Evolutionary conservation across 2,329 filamentous ascomycete genomes (phyloP).

Genomic region (Zasmidium cellare): DNA sequence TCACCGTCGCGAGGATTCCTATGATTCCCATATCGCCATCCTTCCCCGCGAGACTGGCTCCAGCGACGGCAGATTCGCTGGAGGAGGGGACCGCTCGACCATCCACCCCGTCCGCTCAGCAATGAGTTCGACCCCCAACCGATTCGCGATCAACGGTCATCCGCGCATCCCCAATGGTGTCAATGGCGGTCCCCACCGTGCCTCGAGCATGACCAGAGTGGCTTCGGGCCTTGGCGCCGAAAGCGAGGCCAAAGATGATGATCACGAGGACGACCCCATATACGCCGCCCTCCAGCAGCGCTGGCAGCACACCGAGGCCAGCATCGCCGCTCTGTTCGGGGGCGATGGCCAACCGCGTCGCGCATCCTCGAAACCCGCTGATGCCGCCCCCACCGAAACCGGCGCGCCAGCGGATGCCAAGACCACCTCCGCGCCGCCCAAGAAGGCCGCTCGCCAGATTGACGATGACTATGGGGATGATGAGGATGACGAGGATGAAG

Average conservation of each 20-base stretch:
- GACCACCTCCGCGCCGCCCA: conserved; percentile 55
- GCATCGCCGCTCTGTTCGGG: conserved; percentile 74
- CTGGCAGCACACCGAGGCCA: conserved; percentile 74
- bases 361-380: conserved; percentile 21
- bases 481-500: conserved; percentile 60
- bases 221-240: conserved; percentile 35
- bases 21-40: conserved; percentile 18
- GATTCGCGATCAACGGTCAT: conserved; percentile 35
- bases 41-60: conserved; percentile 7
- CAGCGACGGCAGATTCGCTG: conserved; percentile 15
- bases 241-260: conserved; percentile 36
- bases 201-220: conserved; percentile 48
- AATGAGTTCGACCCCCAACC: conserved; percentile 41
- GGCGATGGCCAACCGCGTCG: conserved; percentile 36
- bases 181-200: conserved; percentile 40
- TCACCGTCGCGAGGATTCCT: conserved; percentile 4
- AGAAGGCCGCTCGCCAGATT: conserved; percentile 75
- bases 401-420: conserved; percentile 41
- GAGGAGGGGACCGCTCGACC: conserved; percentile 14
- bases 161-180: conserved; percentile 36
- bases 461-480: conserved; percentile 86
- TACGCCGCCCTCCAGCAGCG: conserved; percentile 68
- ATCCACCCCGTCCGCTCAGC: conserved; percentile 18
- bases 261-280: conserved; percentile 48
- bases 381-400: conserved; percentile 15